Base-by-base conservation (phyloP, 768 basidiomycete genomes). In the Collybiopsis luxurians region DNA sequence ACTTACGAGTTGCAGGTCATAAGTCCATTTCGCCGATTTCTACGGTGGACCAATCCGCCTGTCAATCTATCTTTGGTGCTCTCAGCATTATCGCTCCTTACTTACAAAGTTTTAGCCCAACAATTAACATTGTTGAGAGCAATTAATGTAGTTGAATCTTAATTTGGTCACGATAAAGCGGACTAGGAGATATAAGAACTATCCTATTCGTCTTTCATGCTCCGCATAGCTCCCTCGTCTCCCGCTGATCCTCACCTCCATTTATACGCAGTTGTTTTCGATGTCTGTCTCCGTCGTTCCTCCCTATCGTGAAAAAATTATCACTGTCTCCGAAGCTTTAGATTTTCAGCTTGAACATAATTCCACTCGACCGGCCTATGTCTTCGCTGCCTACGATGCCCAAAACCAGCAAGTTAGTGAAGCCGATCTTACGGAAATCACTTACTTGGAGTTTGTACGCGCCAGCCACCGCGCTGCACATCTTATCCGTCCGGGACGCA, bases 301-400 rank as follows among this genome's bases (percentile, higher is more conserved):
- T 48, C 46, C 46, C 46, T 24, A 24, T 19, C 27, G 26, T 7
- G 46, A 48, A n/a, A 48, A 17, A 30, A 27, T 48, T 27, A 48
- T 74, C 4, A 68, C 66, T 24, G 52, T 74, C 15, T 69, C 66
- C 12, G 72, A 74, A 58, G 60, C 63, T 39, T 42, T 72, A 13
- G 71, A 69, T 59, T 74, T 71, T 59, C 67, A 77, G 53, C 66
- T 61, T 15, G 55, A 66, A 39, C 63, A 71, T 48, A 76, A 76
- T 51, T 65, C 76, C 0, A 52, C 61, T 2, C 60, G 56, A 4
- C 63, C 71, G 2, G 59, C 69, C 7, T 78, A 64, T 48, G 60
- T 65, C 12, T 80, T 70, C 39, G 49, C 66, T 10, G 67, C 69
- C 27, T 53, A 56, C 0, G 55, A 34, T 50, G 1, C 15, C 30